Percentiles rank a stretch among this genome's conserved stretches.
Evolutionary conservation across 306 rosid species (phyloP).

Genomic region (Delonix regia): DNA sequence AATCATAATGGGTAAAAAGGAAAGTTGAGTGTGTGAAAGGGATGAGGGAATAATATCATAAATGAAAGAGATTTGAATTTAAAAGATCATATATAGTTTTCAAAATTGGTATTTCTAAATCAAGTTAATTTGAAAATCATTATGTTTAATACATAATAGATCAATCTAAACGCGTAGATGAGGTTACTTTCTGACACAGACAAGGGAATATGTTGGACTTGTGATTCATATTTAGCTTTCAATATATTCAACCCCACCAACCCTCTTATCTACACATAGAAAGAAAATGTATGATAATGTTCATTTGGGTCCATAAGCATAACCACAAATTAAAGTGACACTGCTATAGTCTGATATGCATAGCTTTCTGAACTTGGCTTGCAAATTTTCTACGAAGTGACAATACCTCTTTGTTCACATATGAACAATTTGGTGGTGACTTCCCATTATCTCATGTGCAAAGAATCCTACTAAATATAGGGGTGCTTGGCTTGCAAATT

Average conservation of each 20-base stretch:
- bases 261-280: constrained; percentile 19
- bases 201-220: constrained; percentile 32
- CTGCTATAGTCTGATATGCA: neutral
- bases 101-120: neutral
- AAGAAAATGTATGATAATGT: constrained; percentile 22
- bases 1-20: constrained; percentile 16
- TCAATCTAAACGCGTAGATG: constrained; percentile 5
- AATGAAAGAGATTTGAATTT: neutral
- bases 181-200: constrained; percentile 26
- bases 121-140: neutral
- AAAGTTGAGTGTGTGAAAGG: neutral
- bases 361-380: constrained; percentile 3
- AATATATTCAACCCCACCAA: constrained; percentile 42
- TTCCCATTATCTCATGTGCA: constrained; percentile 40
- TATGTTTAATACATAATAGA: neutral
- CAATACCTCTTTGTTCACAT: constrained; percentile 36
- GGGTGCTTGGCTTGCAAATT: no score
- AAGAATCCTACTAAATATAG: constrained; percentile 16
- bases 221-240: neutral
- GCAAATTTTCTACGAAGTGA: constrained; percentile 31
- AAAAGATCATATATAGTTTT: no score
- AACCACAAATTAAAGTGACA: neutral
- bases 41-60: neutral
- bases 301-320: constrained; percentile 32
- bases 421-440: neutral